These are phyloP conservation scores for Botrytis sinoallii DNA, from an alignment of 2,329 filamentous ascomycete species.

Conservation along the genomic window DNA sequence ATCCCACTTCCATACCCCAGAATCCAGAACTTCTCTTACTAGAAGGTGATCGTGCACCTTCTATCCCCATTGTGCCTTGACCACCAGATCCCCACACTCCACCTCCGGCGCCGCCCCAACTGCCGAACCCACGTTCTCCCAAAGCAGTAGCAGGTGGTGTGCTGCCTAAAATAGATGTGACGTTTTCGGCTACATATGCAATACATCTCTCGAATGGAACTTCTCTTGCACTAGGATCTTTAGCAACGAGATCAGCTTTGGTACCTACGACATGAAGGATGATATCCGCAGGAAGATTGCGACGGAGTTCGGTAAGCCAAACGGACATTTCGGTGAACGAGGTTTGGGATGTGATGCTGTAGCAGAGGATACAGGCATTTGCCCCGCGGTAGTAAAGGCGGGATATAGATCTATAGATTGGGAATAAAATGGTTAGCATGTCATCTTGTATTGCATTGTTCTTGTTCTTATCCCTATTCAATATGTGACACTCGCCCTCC, in stretches of 20 bases:
- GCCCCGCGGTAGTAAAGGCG: slow-evolving; percentile 95
- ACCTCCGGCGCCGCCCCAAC: slow-evolving; percentile 1
- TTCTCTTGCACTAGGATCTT: slow-evolving; percentile 73
- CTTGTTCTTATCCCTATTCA: not conserved
- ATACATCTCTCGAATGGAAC: slow-evolving; percentile 96
- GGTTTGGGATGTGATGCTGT: slow-evolving; percentile 82
- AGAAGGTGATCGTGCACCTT: slow-evolving; percentile 57
- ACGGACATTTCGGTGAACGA: slow-evolving; percentile 90
- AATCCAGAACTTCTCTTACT: slow-evolving; percentile 70
- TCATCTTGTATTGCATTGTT: not conserved
- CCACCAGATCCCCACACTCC: slow-evolving; percentile 15
- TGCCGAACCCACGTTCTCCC: slow-evolving; percentile 25
- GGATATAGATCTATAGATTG: slow-evolving; percentile 63
- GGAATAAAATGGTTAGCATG: not conserved
- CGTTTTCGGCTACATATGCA: slow-evolving; percentile 88
- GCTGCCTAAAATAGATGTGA: slow-evolving; percentile 66
- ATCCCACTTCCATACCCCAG: slow-evolving; percentile 90
- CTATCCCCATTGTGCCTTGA: slow-evolving; percentile 34
- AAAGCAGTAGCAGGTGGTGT: slow-evolving; percentile 66
- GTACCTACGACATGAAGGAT: slow-evolving; percentile 95
- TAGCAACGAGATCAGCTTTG: slow-evolving; percentile 84
- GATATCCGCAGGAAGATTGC: slow-evolving; percentile 68
- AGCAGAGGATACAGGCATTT: slow-evolving; percentile 90
- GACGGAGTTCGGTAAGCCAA: slow-evolving; percentile 82
- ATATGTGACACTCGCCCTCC: not conserved